Conservation (phyloP, 768 basidiomycete species). For the Tulasnella sp. region DNA sequence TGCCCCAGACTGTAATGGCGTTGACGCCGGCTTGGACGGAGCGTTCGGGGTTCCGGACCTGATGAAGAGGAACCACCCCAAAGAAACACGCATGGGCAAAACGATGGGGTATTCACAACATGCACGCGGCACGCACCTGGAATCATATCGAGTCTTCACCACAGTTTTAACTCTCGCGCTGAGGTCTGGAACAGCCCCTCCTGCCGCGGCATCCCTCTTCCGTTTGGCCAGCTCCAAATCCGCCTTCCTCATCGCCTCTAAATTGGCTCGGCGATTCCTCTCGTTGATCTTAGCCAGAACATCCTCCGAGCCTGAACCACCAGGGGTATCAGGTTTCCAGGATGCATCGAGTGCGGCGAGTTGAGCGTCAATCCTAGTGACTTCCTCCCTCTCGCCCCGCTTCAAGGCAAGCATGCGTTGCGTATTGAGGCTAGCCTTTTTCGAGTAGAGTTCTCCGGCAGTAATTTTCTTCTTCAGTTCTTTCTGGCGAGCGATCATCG, state of each 20-base stretch:
- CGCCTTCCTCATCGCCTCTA: conserved; percentile 72
- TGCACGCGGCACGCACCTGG: conserved; percentile 48
- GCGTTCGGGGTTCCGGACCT: conserved; percentile 15
- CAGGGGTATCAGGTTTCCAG: background rate
- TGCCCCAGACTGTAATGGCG: background rate
- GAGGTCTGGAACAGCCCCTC: conserved; percentile 30
- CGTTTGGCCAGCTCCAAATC: conserved; percentile 52
- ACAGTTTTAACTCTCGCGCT: conserved; percentile 65
- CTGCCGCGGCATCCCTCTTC: conserved; percentile 28
- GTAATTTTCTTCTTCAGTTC: conserved; percentile 37
- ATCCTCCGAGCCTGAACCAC: conserved; percentile 26
- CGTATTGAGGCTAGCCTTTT: conserved; percentile 57
- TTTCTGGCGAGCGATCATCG: conserved; percentile 69
- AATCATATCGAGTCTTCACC: conserved; percentile 54
- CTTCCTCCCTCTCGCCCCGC: conserved; percentile 65
- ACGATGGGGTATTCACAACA: background rate
- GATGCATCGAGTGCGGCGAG: conserved; percentile 50
- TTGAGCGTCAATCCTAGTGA: conserved; percentile 56
- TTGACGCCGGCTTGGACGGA: background rate
- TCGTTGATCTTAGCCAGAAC: conserved; percentile 79
- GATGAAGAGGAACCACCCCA: background rate
- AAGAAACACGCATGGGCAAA: background rate
- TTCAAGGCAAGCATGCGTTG: conserved; percentile 69
- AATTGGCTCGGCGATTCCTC: conserved; percentile 79
- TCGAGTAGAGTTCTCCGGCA: conserved; percentile 32